These are phyloP conservation scores for Sphaerulina populicola DNA, from an alignment of 2,329 filamentous ascomycete species.

Conservation along the genomic window DNA sequence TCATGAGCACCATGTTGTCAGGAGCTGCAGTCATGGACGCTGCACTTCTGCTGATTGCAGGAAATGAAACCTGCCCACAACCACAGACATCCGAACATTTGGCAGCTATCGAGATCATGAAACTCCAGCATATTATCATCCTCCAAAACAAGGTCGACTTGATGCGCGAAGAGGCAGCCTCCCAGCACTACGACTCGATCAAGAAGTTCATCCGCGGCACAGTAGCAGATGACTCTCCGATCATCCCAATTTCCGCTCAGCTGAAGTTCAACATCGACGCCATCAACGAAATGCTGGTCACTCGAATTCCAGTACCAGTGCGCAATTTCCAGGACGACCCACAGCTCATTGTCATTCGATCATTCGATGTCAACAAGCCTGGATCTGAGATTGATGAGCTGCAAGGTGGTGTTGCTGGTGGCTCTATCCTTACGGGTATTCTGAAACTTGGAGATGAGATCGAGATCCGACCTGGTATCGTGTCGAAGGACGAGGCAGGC, in stretches of 20 bases:
- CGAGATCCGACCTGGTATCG: constrained; percentile 96
- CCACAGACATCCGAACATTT: constrained; percentile 98
- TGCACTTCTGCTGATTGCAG: constrained; percentile 87
- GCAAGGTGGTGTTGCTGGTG: constrained; percentile 97
- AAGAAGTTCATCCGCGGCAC: constrained; percentile 97
- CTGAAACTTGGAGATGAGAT: constrained; percentile 96
- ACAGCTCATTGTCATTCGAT: constrained; percentile 98
- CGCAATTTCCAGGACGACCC: constrained; percentile 87
- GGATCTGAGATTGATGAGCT: constrained; percentile 97
- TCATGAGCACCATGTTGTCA: constrained; percentile 99
- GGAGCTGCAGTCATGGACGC: constrained; percentile 99
- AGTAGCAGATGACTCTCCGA: constrained; percentile 85
- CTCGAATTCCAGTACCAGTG: constrained; percentile 83
- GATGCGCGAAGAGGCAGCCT: constrained; percentile 90
- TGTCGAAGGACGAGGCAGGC: constrained; percentile 87
- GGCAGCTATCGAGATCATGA: constrained; percentile 99
- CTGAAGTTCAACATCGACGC: constrained; percentile 99
- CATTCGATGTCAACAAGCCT: constrained; percentile 99
- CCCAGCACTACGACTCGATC: constrained; percentile 93
- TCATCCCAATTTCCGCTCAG: constrained; percentile 95
- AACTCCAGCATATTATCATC: constrained; percentile 98
- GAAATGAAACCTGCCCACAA: constrained; percentile 97
- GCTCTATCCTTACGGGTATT: constrained; percentile 91
- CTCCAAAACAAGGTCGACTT: constrained; percentile 99
- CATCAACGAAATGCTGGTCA: constrained; percentile 91